A percentile compares a stretch with the other conserved stretches of the same genome.
Conservation (phyloP, 2,329 filamentous ascomycete species). For the Pestalotiopsis sp. region DNA sequence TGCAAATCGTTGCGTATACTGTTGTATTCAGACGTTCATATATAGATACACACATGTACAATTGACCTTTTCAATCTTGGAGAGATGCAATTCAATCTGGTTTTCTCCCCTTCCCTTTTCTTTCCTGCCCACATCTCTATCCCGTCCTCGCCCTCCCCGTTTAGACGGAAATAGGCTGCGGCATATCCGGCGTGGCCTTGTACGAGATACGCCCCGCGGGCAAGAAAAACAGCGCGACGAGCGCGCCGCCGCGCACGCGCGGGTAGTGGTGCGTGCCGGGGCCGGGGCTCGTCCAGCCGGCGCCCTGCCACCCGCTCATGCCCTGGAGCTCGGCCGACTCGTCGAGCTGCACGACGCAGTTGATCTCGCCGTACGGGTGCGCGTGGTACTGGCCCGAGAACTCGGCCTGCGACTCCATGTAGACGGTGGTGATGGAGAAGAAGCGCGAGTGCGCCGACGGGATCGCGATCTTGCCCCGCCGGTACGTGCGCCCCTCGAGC, state of each 20-base stretch:
- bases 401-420: conserved; percentile 54
- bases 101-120: no score
- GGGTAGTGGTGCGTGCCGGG: conserved; percentile 62
- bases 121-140: background rate
- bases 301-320: conserved; percentile 59
- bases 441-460: conserved; percentile 50
- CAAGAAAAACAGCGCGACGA: conserved; percentile 58
- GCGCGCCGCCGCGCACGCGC: conserved; percentile 49
- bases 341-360: conserved; percentile 56
- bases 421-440: conserved; percentile 61
- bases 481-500: conserved; percentile 48
- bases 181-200: conserved; percentile 43
- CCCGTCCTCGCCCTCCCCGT: background rate
- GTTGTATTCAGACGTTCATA: no score
- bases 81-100: no score
- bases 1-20: no score
- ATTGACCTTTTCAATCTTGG: no score
- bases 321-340: conserved; percentile 53
- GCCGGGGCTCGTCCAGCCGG: conserved; percentile 58
- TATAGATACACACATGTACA: no score
- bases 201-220: conserved; percentile 58
- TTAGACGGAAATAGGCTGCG: conserved; percentile 36
- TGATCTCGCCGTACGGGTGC: conserved; percentile 59
- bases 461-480: conserved; percentile 46
- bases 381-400: conserved; percentile 56